These are phyloP conservation scores for Alternaria hordeiaustralica DNA, from an alignment of 2,329 filamentous ascomycete genomes.

Conservation along the genomic window DNA sequence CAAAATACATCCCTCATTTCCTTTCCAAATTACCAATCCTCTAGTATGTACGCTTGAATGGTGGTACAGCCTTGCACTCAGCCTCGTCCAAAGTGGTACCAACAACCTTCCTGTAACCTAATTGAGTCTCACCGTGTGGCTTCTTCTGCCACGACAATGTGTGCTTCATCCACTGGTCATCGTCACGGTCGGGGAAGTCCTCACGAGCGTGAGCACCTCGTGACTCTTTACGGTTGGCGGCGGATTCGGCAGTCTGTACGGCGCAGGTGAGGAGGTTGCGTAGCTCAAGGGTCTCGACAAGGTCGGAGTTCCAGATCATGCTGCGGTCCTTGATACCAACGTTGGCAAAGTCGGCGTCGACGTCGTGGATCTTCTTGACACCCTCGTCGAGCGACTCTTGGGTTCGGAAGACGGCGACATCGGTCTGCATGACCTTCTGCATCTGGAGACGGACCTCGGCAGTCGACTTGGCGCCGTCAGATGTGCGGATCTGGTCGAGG, in stretches of 20 bases:
- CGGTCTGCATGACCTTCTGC: conserved; percentile 98
- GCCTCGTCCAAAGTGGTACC: conserved; percentile 86
- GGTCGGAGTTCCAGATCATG: conserved; percentile 99
- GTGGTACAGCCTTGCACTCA: conserved; percentile 95
- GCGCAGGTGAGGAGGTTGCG: conserved; percentile 96
- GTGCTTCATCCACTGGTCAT: conserved; percentile 99
- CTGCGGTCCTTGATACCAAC: conserved; percentile 97
- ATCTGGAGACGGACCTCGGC: conserved; percentile 87
- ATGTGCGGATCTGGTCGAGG: conserved; percentile 83
- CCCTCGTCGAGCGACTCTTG: conserved; percentile 93
- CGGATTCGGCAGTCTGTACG: conserved; percentile 89
- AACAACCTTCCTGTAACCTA: conserved; percentile 85
- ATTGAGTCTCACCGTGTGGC: conserved; percentile 84
- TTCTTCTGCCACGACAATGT: conserved; percentile 94
- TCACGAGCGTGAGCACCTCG: conserved; percentile 96
- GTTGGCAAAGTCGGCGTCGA: conserved; percentile 79
- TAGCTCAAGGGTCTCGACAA: conserved; percentile 94
- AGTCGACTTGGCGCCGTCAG: conserved; percentile 84
- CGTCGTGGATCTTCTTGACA: conserved; percentile 83
- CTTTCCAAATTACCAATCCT: background rate
- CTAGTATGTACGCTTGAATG: conserved; percentile 94
- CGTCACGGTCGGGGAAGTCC: conserved; percentile 94
- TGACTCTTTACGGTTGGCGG: conserved; percentile 94
- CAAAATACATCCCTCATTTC: conserved; percentile 22
- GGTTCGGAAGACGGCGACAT: conserved; percentile 95